Evolutionary conservation across 345 rosid genomes (phyloP), one percentile per base, ranked within the genome.

Genomic region (Linum trigynum): DNA sequence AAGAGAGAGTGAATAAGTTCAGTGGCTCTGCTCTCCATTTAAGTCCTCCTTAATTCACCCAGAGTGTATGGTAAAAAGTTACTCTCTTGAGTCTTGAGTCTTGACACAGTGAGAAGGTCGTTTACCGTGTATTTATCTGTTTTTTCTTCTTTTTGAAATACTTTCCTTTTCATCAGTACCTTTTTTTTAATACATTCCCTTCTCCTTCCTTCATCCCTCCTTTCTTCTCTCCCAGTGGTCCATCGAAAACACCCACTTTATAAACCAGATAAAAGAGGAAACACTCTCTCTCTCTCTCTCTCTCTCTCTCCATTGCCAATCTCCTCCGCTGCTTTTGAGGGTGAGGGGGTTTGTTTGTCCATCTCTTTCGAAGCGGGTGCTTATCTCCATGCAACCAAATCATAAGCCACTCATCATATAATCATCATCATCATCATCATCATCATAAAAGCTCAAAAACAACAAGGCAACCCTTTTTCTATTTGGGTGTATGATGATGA

Each of bases 351-450:
- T 23, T 23, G 32, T 48, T 48, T 9, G 14, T 48, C 9, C 9
- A 48, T 48, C 53, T 10, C 53, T 48, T 48, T 48, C 53, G 14
- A 41, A 48, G 32, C 32, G 32, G 32, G 9, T 48, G 74, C 53
- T 23, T 40, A 74, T 64, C 62, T 72, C 74, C 88, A 81, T 72
- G 80, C 94, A 80, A 23, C 32, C 32, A 23, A 86, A 94, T 94
- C 95, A 88, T 88, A 76, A 80, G 74, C 78, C 84, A 86, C 96
- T 94, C 95, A 94, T 94, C 81, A 84, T 79, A 81, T 85, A 88
- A 70, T 70, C 68, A 74, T n/a, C n/a, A n/a, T 74, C 59, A 84
- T 23, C 32, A 70, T 23, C 32, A 23, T 23, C 32, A 23, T 23
- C 32, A 23, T 23, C 32, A 23, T 23, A 23, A 58, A 63, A 36